Base-by-base conservation (phyloP, 2,329 filamentous ascomycete genomes). In the Sarocladiaceae sp. region DNA sequence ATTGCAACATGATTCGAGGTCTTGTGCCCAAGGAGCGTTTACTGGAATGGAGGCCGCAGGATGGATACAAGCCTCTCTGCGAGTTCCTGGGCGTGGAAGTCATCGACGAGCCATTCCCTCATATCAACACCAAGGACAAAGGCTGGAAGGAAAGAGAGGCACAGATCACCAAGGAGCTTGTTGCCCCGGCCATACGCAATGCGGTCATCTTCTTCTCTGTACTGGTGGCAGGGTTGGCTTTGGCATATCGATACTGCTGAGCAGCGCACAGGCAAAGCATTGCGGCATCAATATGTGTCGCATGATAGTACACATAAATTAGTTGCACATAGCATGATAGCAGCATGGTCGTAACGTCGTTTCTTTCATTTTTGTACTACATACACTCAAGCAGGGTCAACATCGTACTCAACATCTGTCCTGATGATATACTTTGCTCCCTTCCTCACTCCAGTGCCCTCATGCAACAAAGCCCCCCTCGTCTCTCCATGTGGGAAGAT, bases 401-500 rank as follows among this genome's bases (percentile, higher is more conserved):
- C 70, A 64, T 88, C 85, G 57, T 87, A 89, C 64, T 87, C 79
- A 3, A 89, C 80, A 62, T 89, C 86, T 0, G 84, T 87, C 52
- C 86, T 67, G 40, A 88, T 87, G 1, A 89, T 82, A 61, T 88
- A 89, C 64, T 80, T 80, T 0, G 82, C 80, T 0, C 82, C 84
- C 58, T 79, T 80, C n/a, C 76, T 73, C 0, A 89, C 86, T 0
- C 86, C 85, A 0, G 86, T 88, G 0, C 86, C 86, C 61, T 88
- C 86, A 58, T 89, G 86, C 53, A 89, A 60, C 51, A 88, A 63
- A 4, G 83, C 83, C 0, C 83, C 83, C 36, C 78, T 77, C 0
- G 80, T 77, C 58, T 88, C 85, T 0, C 85, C 86, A 52, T 89
- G 86, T 0, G 86, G 84, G 56, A 89, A 88, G 3, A 89, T 72